Evolutionary conservation across 2,329 filamentous ascomycete genomes (phyloP).

Genomic region (Phaeosphaeriaceae sp.): DNA sequence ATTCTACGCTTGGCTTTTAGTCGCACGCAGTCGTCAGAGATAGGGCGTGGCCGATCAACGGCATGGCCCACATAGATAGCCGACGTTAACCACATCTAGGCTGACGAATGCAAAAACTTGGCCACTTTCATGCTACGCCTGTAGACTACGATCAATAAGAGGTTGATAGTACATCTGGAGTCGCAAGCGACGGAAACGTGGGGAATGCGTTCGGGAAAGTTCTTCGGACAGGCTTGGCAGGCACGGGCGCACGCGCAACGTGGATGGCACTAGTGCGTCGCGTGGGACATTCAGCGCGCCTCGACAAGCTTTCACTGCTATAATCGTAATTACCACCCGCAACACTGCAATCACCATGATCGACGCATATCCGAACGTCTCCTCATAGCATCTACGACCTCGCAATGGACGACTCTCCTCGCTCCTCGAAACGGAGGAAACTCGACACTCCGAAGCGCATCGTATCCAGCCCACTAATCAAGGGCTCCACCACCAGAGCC

Average conservation of each 20-base stretch:
- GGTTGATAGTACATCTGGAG: neutral
- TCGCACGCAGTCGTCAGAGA: conserved; percentile 10
- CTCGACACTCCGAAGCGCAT: conserved; percentile 36
- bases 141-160: neutral
- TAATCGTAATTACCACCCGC: neutral
- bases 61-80: neutral
- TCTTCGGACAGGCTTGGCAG: conserved; percentile 2
- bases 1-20: neutral
- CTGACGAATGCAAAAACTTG: neutral
- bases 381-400: neutral
- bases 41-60: conserved; percentile 26
- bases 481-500: conserved; percentile 25
- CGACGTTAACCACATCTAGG: neutral
- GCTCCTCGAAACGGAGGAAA: conserved; percentile 46
- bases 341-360: conserved; percentile 3
- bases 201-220: conserved; percentile 8
- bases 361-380: neutral
- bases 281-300: conserved; percentile 20
- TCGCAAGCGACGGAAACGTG: conserved; percentile 1
- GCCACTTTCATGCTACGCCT: neutral
- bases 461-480: conserved; percentile 27
- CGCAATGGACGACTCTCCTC: conserved; percentile 44
- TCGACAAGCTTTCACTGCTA: conserved; percentile 9
- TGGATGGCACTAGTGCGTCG: conserved; percentile 23
- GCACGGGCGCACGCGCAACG: conserved; percentile 16